Conservation (phyloP, 2,329 filamentous ascomycete species). For the Gaeumannomyces sp. region DNA sequence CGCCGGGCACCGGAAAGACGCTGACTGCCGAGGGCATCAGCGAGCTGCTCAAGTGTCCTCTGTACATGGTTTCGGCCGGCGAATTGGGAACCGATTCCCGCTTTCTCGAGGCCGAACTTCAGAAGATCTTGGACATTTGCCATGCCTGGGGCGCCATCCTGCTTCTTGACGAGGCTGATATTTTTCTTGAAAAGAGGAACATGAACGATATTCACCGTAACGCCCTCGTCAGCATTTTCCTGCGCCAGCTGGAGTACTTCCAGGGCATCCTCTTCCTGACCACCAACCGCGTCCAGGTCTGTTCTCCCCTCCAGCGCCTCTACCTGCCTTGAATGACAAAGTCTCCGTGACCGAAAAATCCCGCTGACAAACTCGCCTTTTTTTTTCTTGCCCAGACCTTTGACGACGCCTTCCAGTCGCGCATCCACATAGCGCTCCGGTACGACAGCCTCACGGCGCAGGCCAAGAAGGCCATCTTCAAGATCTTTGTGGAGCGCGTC, state of each 20-base stretch:
- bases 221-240: constrained; percentile 78
- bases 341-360: background rate
- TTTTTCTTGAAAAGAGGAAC: constrained; percentile 77
- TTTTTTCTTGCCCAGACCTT: constrained; percentile 54
- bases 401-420: constrained; percentile 82
- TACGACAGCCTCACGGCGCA: constrained; percentile 69
- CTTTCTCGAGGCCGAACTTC: constrained; percentile 67
- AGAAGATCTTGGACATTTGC: constrained; percentile 79
- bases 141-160: constrained; percentile 82
- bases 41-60: constrained; percentile 71
- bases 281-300: constrained; percentile 71
- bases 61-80: constrained; percentile 78
- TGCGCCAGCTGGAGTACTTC: constrained; percentile 84
- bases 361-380: background rate
- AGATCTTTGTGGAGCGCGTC: constrained; percentile 73
- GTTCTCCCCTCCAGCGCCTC: constrained; percentile 13
- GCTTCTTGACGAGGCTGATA: constrained; percentile 78
- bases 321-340: background rate
- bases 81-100: constrained; percentile 75
- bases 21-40: constrained; percentile 82
- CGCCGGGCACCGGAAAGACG: constrained; percentile 83
- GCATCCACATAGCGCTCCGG: constrained; percentile 78
- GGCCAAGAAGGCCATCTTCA: constrained; percentile 75
- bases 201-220: constrained; percentile 82
- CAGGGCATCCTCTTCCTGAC: constrained; percentile 87